A percentile compares a stretch with the other conserved stretches of the same genome.
phyloP scores from a whole-genome alignment of 2,329 filamentous ascomycete genomes.

The Podosphaera fusca region DNA sequence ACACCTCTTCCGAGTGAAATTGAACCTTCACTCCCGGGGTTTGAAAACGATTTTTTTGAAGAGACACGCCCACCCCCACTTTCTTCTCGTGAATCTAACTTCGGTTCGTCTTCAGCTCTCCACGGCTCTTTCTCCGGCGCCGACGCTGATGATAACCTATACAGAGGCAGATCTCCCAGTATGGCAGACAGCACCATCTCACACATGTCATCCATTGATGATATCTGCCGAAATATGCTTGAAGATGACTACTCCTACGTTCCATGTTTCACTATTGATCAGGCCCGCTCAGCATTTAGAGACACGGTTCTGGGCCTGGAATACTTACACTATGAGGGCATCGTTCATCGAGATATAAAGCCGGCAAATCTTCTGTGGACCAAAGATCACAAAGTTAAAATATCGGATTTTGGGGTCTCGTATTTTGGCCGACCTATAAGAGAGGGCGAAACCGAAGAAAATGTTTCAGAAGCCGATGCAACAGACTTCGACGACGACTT shows the following conservation, averaged over 20 bases:
- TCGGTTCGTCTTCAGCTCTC: conserved; percentile 26
- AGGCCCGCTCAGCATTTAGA: conserved; percentile 65
- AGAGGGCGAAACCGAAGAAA: conserved; percentile 58
- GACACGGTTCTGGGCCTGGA: conserved; percentile 86
- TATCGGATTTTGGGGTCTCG: conserved; percentile 95
- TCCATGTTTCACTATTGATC: conserved; percentile 69
- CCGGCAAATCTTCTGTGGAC: conserved; percentile 82
- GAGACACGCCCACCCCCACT: conserved; percentile 25
- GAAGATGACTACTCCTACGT: conserved; percentile 84
- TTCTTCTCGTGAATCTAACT: conserved; percentile 27
- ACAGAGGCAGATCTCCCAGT: conserved; percentile 52
- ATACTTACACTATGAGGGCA: conserved; percentile 73
- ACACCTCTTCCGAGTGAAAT: conserved; percentile 18
- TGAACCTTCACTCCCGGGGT: conserved; percentile 16
- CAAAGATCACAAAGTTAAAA: conserved; percentile 70
- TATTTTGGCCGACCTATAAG: conserved; percentile 79
- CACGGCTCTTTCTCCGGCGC: conserved; percentile 61
- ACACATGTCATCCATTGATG: conserved; percentile 43
- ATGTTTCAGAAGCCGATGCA: conserved; percentile 56
- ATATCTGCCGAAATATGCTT: conserved; percentile 39
- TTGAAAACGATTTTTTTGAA: conserved; percentile 31
- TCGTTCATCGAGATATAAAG: conserved; percentile 69
- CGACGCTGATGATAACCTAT: conserved; percentile 32
- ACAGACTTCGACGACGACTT: conserved; percentile 78
- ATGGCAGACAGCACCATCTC: conserved; percentile 56